Evolutionary conservation across 2,329 filamentous ascomycete genomes (phyloP).

Genomic region (Mollisia scopiformis): DNA sequence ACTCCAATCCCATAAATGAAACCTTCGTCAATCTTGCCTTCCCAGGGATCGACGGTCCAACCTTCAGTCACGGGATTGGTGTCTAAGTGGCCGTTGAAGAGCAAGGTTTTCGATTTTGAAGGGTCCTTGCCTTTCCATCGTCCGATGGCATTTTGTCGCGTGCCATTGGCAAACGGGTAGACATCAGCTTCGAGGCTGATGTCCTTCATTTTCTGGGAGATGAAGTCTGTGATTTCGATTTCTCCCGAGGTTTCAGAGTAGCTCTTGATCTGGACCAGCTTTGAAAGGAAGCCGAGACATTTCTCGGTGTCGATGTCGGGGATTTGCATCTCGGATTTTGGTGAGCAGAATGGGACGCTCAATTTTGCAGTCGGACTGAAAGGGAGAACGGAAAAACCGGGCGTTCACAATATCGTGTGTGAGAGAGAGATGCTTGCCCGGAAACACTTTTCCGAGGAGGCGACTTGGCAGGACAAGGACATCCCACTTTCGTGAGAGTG

Average conservation of each 20-base stretch:
- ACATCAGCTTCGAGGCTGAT: neutral
- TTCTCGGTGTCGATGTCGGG: constrained; percentile 2
- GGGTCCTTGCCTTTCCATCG: constrained; percentile 3
- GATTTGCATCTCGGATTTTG: too few relatives aligned
- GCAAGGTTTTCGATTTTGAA: neutral
- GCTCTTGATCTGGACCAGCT: constrained; percentile 7
- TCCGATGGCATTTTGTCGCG: constrained; percentile 4
- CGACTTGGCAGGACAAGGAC: neutral
- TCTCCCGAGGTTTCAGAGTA: constrained; percentile 1
- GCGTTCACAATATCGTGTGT: too few relatives aligned
- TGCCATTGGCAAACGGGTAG: neutral
- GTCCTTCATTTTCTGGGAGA: constrained; percentile 1
- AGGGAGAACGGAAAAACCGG: too few relatives aligned
- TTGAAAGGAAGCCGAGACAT: neutral
- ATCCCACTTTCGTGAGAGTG: neutral
- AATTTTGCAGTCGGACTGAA: too few relatives aligned
- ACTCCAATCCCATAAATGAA: constrained; percentile 4
- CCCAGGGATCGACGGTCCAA: constrained; percentile 4
- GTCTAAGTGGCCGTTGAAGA: constrained; percentile 3
- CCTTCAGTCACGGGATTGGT: constrained; percentile 5
- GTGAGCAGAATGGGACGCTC: too few relatives aligned
- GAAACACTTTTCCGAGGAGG: neutral
- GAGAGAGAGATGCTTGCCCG: neutral
- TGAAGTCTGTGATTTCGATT: constrained; percentile 2
- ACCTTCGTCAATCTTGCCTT: constrained; percentile 1